Base-by-base conservation (phyloP, 192 early-diverging fungal species). In the Dispira simplex region DNA sequence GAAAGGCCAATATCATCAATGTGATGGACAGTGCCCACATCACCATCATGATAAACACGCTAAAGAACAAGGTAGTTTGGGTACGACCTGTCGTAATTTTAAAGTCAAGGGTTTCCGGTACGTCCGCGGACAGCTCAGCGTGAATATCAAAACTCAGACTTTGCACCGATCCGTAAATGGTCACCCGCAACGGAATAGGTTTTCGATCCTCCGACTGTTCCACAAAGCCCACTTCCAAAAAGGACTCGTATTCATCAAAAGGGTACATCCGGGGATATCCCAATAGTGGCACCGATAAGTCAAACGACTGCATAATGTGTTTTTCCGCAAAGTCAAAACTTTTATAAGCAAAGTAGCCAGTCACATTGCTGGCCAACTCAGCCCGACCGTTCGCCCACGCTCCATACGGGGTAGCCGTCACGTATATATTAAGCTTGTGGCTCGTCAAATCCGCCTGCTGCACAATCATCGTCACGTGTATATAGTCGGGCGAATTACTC, bases 151-250 rank as follows among this genome's bases (percentile, higher is more conserved):
- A 60, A 32, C 32, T 44, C 14, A 60, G 13, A 18, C 39, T n/a
- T 21, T 60, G 58, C 58, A 60, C 58, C 58, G 58, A 60, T 9
- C 58, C 58, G 32, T 60, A 60, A 12, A 60, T 44, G 58, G 25
- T 60, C 10, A 60, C 58, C 16, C 58, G 58, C 18, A 60, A 44
- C 39, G 58, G 58, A 12, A 60, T 21, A 18, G 58, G 39, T 51
- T 20, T 16, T 9, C 21, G 16, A 10, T 18, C 39, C 0, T 10
- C 21, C 18, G 16, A 16, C 18, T 16, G 16, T 16, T 51, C 48
- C 4, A 51, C 48, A 27, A 60, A 60, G 2, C 32, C 26, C 4
- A 60, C 32, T 27, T 44, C 27, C 14, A 43, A 27, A 27, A 43
- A 27, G 58, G 58, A 43, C 21, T 27, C 14, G 58, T 60, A 60